Evolutionary conservation across 1,139 yeast species (phyloP), one percentile per base, ranked within the genome.

Genomic region (Sugiyamaella xylanicola): DNA sequence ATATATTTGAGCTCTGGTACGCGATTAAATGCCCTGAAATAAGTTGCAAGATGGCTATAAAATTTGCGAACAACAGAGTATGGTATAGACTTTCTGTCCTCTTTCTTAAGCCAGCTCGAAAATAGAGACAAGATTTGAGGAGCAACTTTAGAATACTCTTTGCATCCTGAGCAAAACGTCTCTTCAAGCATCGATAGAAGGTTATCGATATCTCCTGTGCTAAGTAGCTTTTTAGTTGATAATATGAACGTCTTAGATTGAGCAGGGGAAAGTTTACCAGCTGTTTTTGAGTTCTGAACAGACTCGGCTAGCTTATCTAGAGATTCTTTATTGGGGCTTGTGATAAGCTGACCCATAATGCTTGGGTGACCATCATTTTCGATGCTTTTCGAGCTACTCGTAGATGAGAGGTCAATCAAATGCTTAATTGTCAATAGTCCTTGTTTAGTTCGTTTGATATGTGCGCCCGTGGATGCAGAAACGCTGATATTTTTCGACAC

Each of bases 391-490:
- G 27, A 16, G 4, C 19, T 25, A 5, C 13, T 40, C 13, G 39
- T 25, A n/a, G n/a, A n/a, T 8, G 45, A 42, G 16, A 40, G 36
- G 21, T 48, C 52, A 3, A 40, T 40, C 21, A 48, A 16, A 19
- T 48, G 47, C 46, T 48, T 48, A 29, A 48, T 40, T 4, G 52
- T 48, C 2, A 36, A 17, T 21, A 46, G 13, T 4, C 50, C 50
- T 15, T 46, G 50, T 22, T 19, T 46, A 22, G 21, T 36, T 22
- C 50, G 35, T 25, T 48, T 48, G 7, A 40, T 3, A 29, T 32
- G 41, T 11, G 27, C 52, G 13, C 35, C 41, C n/a, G 17, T 21
- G 19, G 37, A 20, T 13, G 41, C 19, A 13, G 36, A 13, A 2
- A 17, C 15, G 9, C 17, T 37, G 9, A 19, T 17, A 13, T 45